phyloP scores from a whole-genome alignment of 208 protist species.

The Vickermania spadyakhi region DNA sequence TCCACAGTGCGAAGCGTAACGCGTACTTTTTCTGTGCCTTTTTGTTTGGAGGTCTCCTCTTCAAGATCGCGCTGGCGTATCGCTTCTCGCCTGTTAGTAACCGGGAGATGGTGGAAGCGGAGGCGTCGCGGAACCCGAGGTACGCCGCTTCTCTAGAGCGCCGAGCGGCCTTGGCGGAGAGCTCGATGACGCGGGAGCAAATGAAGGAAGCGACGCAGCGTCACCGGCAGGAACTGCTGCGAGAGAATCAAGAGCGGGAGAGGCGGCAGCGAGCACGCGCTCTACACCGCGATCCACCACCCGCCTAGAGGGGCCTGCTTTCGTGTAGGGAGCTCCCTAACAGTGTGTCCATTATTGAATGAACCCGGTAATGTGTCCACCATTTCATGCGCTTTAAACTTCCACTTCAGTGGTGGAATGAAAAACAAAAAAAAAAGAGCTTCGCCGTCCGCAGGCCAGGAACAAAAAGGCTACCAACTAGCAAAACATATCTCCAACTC shows the following conservation, averaged over 20 bases:
- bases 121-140: conserved; percentile 21
- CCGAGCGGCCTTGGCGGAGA: conserved; percentile 32
- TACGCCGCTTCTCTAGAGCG: conserved; percentile 39
- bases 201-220: neutral
- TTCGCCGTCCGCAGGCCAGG: too few relatives aligned
- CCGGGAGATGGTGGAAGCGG: conserved; percentile 12
- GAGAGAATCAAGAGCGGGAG: neutral
- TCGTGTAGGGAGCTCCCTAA: too few relatives aligned
- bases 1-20: conserved; percentile 51
- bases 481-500: too few relatives aligned
- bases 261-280: neutral
- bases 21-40: conserved; percentile 59
- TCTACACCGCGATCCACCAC: neutral
- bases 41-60: conserved; percentile 49
- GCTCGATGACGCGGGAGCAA: conserved; percentile 10
- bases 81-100: conserved; percentile 26
- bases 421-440: too few relatives aligned
- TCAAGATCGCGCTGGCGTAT: conserved; percentile 40
- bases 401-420: too few relatives aligned
- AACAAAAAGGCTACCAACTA: too few relatives aligned
- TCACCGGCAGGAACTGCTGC: neutral
- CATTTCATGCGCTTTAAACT: too few relatives aligned
- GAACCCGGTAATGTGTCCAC: too few relatives aligned
- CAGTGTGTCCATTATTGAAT: too few relatives aligned
- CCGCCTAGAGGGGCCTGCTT: too few relatives aligned